These are phyloP conservation scores for Candida ovalis DNA, from an alignment of 805 yeast genomes.

Conservation along the genomic window DNA sequence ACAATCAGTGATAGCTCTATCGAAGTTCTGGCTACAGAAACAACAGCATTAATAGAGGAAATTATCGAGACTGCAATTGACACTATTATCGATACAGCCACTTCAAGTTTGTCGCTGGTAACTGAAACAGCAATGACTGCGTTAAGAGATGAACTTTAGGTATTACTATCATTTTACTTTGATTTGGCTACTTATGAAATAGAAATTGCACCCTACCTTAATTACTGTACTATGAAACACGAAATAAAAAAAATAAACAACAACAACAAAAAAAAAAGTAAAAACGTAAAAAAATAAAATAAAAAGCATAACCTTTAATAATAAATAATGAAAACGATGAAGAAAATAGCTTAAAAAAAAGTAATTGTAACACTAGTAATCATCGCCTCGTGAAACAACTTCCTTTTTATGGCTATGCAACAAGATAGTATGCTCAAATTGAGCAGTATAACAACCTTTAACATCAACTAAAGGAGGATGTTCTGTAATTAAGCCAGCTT, in stretches of 20 bases:
- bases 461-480: conserved; percentile 89
- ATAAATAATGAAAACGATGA: not conserved
- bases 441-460: conserved; percentile 90
- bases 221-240: not conserved
- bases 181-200: no score
- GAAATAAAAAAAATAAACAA: no score
- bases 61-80: not conserved
- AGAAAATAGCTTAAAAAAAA: not conserved
- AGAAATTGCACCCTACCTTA: no score
- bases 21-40: not conserved
- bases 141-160: not conserved
- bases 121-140: no score
- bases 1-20: not conserved
- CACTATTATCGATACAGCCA: no score
- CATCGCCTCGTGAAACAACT: conserved; percentile 93
- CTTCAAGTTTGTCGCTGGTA: no score
- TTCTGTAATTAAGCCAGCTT: conserved; percentile 84
- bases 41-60: not conserved
- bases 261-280: no score
- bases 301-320: not conserved
- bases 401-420: conserved; percentile 91
- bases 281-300: not conserved
- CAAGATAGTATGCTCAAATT: conserved; percentile 90
- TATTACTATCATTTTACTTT: no score
- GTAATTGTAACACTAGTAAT: conserved; percentile 49